Conservation (phyloP, 139 green algal species). For the Chlamydomonas schloesseri region DNA sequence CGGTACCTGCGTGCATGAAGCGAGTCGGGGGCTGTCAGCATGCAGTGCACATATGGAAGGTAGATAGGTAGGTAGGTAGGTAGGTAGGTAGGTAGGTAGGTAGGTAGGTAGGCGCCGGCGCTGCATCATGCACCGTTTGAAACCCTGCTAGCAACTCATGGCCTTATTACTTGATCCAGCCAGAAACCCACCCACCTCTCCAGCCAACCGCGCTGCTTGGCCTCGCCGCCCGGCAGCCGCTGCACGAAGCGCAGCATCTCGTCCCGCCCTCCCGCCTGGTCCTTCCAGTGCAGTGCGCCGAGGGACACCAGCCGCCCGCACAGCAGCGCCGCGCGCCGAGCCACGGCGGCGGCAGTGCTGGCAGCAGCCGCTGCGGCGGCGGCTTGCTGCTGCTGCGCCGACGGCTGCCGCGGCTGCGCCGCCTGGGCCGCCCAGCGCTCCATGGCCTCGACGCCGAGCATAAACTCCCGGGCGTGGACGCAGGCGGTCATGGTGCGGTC, state of each 20-base stretch:
- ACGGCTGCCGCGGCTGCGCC: background rate
- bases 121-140: too few relatives aligned
- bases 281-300: background rate
- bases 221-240: background rate
- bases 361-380: too few relatives aligned
- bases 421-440: background rate
- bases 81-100: too few relatives aligned
- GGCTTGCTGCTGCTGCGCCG: background rate
- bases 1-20: slow-evolving; percentile 6
- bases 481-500: background rate
- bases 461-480: background rate
- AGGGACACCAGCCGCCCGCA: background rate
- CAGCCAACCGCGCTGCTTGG: slow-evolving; percentile 9
- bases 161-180: too few relatives aligned
- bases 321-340: background rate
- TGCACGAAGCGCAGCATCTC: slow-evolving; percentile 5
- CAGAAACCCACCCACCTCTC: too few relatives aligned
- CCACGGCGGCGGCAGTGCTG: too few relatives aligned
- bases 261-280: background rate
- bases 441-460: background rate
- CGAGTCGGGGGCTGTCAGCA: too few relatives aligned
- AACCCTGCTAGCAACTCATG: too few relatives aligned
- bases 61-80: too few relatives aligned
- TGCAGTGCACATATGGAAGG: too few relatives aligned
- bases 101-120: too few relatives aligned